Evolutionary conservation across 352 stramenopile genomes (phyloP).

Genomic region (Phytophthora macrochlamydospora): DNA sequence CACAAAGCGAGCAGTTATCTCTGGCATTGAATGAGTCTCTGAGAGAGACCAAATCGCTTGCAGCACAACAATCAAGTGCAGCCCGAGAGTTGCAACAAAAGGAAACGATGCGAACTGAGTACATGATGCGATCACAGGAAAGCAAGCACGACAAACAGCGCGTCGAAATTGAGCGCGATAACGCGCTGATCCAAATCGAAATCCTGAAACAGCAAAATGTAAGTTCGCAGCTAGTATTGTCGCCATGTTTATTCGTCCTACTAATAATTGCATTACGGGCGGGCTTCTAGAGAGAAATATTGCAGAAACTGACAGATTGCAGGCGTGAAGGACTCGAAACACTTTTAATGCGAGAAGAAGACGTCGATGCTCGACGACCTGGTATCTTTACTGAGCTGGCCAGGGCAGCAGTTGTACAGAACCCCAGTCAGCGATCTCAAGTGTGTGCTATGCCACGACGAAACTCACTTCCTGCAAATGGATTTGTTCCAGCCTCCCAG

Average conservation of each 20-base stretch:
- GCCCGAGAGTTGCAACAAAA: slow-evolving; percentile 57
- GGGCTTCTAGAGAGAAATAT: slow-evolving; percentile 28
- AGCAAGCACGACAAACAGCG: slow-evolving; percentile 56
- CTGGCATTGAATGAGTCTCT: slow-evolving; percentile 52
- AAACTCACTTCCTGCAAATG: slow-evolving; percentile 20
- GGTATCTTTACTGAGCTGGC: slow-evolving; percentile 51
- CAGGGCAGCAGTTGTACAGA: slow-evolving; percentile 7
- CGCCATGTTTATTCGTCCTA: too few relatives aligned
- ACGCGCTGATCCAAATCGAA: slow-evolving; percentile 49
- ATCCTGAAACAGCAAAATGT: slow-evolving; percentile 52
- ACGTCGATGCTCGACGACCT: slow-evolving; percentile 52
- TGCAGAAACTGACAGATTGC: slow-evolving; percentile 44
- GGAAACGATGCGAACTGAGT: slow-evolving; percentile 61
- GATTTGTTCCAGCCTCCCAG: slow-evolving; percentile 1
- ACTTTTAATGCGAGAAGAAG: slow-evolving; percentile 78
- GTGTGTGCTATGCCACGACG: slow-evolving; percentile 1
- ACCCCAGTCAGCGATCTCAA: neutral
- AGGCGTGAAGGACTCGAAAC: slow-evolving; percentile 48
- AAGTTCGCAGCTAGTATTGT: neutral
- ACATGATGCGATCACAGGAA: slow-evolving; percentile 52
- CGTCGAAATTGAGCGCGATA: slow-evolving; percentile 59
- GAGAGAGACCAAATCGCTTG: slow-evolving; percentile 55
- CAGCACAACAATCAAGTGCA: slow-evolving; percentile 49
- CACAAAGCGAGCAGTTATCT: slow-evolving; percentile 62
- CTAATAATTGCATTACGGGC: too few relatives aligned